phyloP scores from a whole-genome alignment of 2,329 filamentous ascomycete genomes.

The Myriosclerotinia scirpicola region DNA sequence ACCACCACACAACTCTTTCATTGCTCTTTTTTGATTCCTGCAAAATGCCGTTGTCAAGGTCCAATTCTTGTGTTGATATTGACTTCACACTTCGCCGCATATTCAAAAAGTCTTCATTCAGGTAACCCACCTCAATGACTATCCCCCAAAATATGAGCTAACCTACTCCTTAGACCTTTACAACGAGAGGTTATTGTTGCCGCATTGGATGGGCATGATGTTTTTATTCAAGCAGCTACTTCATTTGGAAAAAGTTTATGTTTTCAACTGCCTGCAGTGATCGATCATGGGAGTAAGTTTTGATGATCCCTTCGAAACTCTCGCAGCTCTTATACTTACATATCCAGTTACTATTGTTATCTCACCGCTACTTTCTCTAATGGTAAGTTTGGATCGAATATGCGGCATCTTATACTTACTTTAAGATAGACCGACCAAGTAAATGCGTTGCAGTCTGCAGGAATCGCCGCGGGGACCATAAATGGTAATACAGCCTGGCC shows the following conservation, averaged over 20 bases:
- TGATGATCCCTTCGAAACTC: constrained; percentile 40
- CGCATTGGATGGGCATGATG: constrained; percentile 79
- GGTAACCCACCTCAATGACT: constrained; percentile 48
- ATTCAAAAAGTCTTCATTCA: constrained; percentile 72
- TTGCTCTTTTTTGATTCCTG: not conserved
- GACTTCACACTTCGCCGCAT: constrained; percentile 72
- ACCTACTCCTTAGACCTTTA: constrained; percentile 59
- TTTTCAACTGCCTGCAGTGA: constrained; percentile 86
- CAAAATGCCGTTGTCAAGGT: constrained; percentile 44
- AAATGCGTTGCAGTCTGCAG: constrained; percentile 69
- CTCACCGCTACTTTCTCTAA: constrained; percentile 83
- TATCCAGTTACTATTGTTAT: constrained; percentile 79
- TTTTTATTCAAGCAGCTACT: constrained; percentile 88
- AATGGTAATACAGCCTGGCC: constrained; percentile 74
- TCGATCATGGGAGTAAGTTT: constrained; percentile 73
- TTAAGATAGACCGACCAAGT: constrained; percentile 80
- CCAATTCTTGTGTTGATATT: constrained; percentile 60
- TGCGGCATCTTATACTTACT: constrained; percentile 13
- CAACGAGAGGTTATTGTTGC: constrained; percentile 87
- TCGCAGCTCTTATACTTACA: constrained; percentile 28
- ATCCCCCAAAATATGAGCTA: constrained; percentile 21
- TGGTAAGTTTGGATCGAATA: constrained; percentile 54
- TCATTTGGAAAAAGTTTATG: constrained; percentile 93
- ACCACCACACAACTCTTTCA: not conserved
- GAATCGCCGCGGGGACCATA: constrained; percentile 79